phyloP scores from a whole-genome alignment of 768 basidiomycete genomes.

The Mycena venus region DNA sequence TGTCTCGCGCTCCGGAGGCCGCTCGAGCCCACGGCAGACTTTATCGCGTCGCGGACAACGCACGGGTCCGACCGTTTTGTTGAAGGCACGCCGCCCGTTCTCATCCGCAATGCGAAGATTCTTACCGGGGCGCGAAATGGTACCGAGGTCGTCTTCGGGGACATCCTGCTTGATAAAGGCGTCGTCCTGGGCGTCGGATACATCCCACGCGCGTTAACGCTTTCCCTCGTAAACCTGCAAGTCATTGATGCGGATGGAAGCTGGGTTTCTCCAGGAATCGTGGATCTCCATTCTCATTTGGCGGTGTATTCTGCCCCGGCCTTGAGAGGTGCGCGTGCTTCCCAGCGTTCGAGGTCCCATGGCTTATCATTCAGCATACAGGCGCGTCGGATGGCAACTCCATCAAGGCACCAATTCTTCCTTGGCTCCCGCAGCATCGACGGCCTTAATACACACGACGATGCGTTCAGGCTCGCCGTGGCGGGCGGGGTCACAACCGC shows the following conservation, averaged over 20 bases:
- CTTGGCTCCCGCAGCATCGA: too few species aligned
- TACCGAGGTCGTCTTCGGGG: slow-evolving; percentile 58
- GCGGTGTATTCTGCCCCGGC: slow-evolving; percentile 32
- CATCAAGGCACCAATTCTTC: slow-evolving; percentile 54
- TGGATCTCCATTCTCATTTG: slow-evolving; percentile 63
- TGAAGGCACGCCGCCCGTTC: slow-evolving; percentile 57
- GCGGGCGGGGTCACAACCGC: slow-evolving; percentile 77
- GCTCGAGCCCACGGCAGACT: slow-evolving; percentile 35
- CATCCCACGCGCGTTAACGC: slow-evolving; percentile 44
- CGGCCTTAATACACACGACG: slow-evolving; percentile 78
- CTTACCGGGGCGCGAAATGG: slow-evolving; percentile 72
- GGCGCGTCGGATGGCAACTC: slow-evolving; percentile 62
- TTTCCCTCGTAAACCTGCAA: not conserved
- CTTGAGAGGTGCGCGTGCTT: slow-evolving; percentile 33
- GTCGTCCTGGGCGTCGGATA: slow-evolving; percentile 57
- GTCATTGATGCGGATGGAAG: slow-evolving; percentile 52
- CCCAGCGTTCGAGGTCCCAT: too few species aligned
- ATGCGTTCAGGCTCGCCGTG: slow-evolving; percentile 65
- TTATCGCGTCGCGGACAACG: slow-evolving; percentile 49
- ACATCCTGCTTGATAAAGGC: slow-evolving; percentile 64
- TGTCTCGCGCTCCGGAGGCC: slow-evolving; percentile 2
- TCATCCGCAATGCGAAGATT: slow-evolving; percentile 71
- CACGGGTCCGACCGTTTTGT: slow-evolving; percentile 62
- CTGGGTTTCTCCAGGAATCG: slow-evolving; percentile 73
- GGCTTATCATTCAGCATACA: not conserved